These are phyloP conservation scores for Serendipita vermifera DNA, from an alignment of 768 basidiomycete genomes.

Conservation along the genomic window DNA sequence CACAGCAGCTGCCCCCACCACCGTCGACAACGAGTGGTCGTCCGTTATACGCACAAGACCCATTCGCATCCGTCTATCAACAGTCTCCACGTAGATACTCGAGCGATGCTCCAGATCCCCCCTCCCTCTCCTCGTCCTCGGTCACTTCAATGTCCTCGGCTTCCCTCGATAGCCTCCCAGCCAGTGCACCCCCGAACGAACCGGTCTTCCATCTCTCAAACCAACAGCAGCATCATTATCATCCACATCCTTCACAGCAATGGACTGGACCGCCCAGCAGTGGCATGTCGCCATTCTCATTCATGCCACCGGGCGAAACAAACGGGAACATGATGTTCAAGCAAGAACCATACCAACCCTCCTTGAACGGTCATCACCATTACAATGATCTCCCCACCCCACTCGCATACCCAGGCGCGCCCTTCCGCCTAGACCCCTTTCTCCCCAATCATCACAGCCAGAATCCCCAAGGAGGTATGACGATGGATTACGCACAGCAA, in stretches of 20 bases:
- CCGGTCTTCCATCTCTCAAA: neutral
- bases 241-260: neutral
- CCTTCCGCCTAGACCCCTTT: neutral
- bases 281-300: too few relatives aligned
- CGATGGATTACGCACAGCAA: neutral
- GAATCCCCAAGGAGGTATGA: too few relatives aligned
- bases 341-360: neutral
- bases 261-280: too few relatives aligned
- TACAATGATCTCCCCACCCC: neutral
- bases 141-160: neutral
- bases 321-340: too few relatives aligned
- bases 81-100: neutral
- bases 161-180: conserved; percentile 1
- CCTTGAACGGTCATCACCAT: neutral
- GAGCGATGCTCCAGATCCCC: neutral
- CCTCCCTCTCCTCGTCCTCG: conserved; percentile 1
- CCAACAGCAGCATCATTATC: neutral
- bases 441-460: neutral
- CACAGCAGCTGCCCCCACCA: neutral
- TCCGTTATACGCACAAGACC: neutral
- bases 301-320: too few relatives aligned
- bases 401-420: neutral
- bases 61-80: conserved; percentile 7
- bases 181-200: too few relatives aligned
- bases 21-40: neutral